Conservation (phyloP, 805 yeast genomes). For the Wickerhamiella australiensis region DNA sequence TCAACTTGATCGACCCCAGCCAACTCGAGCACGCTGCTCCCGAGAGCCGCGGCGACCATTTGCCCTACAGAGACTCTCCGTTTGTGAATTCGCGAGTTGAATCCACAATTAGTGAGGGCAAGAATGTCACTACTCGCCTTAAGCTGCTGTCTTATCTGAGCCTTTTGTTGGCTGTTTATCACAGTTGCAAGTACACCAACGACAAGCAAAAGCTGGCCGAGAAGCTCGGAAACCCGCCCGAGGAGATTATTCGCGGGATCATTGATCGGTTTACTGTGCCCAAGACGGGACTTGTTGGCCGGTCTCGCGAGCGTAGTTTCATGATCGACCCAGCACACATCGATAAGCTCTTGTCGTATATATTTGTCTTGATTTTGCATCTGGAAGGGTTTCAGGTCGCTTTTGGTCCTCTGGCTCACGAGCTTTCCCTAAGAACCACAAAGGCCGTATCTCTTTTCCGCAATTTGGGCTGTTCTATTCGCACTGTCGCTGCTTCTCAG, state of each 20-base stretch:
- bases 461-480: conserved; percentile 71
- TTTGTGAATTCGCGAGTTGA: conserved; percentile 38
- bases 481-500: conserved; percentile 42
- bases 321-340: conserved; percentile 78
- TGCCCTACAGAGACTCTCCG: conserved; percentile 52
- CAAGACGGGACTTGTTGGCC: conserved; percentile 51
- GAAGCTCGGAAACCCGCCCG: conserved; percentile 56
- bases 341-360: conserved; percentile 71
- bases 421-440: conserved; percentile 68
- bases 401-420: conserved; percentile 71
- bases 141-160: conserved; percentile 68
- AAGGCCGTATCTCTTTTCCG: conserved; percentile 55
- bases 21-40: conserved; percentile 43
- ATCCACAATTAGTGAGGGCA: conserved; percentile 32
- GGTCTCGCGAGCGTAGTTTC: conserved; percentile 63
- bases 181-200: conserved; percentile 46
- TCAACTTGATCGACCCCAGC: conserved; percentile 50
- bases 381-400: conserved; percentile 65
- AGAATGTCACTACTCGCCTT: conserved; percentile 30
- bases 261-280: conserved; percentile 59
- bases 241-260: conserved; percentile 55
- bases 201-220: conserved; percentile 49
- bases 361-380: conserved; percentile 61
- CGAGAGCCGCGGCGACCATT: conserved; percentile 40
- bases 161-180: conserved; percentile 65